phyloP scores from a whole-genome alignment of 176 grass and related monocot genomes.

The Paspalum vaginatum region DNA sequence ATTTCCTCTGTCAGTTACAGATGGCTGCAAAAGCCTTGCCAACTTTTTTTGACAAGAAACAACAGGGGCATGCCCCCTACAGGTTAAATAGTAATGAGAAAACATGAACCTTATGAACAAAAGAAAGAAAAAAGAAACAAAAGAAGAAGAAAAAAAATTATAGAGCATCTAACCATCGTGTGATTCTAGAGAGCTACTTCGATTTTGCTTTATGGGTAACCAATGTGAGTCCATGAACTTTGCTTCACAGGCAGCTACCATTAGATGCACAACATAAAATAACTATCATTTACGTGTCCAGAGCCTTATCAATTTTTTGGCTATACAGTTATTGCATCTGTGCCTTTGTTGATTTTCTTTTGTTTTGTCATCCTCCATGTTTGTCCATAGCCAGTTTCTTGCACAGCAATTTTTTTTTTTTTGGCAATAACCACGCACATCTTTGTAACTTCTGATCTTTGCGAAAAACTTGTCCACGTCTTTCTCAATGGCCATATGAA shows the following conservation, averaged over 20 bases:
- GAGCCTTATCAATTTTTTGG: too few species aligned
- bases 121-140: neutral
- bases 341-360: neutral
- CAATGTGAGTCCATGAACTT: neutral
- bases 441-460: constrained; percentile 8
- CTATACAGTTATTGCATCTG: neutral
- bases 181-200: neutral
- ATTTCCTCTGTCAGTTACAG: too few species aligned
- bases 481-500: neutral
- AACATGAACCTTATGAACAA: neutral
- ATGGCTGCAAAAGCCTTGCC: neutral
- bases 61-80: neutral
- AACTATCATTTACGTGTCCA: neutral
- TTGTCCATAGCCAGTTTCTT: neutral
- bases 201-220: neutral
- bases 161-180: too few species aligned
- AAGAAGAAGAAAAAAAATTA: neutral
- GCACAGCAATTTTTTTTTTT: too few species aligned
- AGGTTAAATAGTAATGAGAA: neutral
- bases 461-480: neutral
- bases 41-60: neutral
- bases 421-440: neutral
- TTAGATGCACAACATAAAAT: too few species aligned
- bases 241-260: neutral
- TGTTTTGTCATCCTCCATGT: neutral